Evolutionary conservation across 1,139 yeast genomes (phyloP), one percentile per base, ranked within the genome.

Genomic region (Geotrichum cucujoidarum): DNA sequence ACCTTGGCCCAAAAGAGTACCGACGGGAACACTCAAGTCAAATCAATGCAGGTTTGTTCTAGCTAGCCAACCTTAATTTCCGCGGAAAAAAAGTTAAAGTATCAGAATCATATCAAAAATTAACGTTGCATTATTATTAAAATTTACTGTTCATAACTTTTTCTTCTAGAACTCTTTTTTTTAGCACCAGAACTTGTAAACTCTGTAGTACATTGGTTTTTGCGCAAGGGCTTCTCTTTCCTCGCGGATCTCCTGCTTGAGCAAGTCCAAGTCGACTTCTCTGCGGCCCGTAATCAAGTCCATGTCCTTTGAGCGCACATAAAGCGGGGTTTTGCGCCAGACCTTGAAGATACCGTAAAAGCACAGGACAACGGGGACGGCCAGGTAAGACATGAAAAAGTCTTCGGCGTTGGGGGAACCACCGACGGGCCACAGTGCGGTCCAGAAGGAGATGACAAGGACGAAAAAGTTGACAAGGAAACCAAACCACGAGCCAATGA

Each of bases 391-490:
- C 62, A 70, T 67, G 70, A 80, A 80, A 63, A 80, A 80, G 44
- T 59, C 60, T 22, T 60, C 55, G 37, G 70, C 75, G 60, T 47
- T 57, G 18, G 69, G 61, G 10, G 45, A 25, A n/a, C 82, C 84
- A 2, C 63, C 73, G 50, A 83, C 63, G 50, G 95, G 95, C 68
- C 71, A 80, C 43, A 84, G 66, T 3, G 90, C 88, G 49, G 81
- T 75, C 90, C 92, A 83, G 69, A 85, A 82, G 72, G 88, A 95
- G 35, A 89, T 87, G 54, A 82, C 68, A 53, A 87, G 71, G 47
- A 88, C 84, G 54, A 83, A 71, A 30, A 76, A 57, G 63, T 83
- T 83, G 58, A 87, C 66, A 16, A 68, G 52, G 18, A 79, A 66
- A 47, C 95, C 95, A 59, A 76, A 77, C 58, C 67, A 67, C 1